These are phyloP conservation scores for Rhynchosporium agropyri DNA, from an alignment of 2,329 filamentous ascomycete species.

Conservation along the genomic window DNA sequence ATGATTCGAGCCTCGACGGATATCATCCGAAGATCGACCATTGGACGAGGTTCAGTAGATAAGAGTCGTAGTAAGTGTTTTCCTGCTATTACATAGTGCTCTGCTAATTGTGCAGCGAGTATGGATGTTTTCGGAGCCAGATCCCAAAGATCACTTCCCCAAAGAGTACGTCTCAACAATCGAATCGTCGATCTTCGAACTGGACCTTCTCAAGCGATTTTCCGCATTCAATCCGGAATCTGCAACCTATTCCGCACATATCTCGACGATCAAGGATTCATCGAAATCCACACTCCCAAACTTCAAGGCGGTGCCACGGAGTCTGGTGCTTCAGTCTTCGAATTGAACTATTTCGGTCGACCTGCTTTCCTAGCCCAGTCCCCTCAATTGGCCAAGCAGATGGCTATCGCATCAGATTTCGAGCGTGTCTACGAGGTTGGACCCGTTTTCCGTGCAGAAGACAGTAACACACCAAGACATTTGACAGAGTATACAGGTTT, in stretches of 20 bases:
- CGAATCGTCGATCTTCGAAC: constrained; percentile 84
- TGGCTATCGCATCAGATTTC: constrained; percentile 88
- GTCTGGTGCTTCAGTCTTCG: constrained; percentile 88
- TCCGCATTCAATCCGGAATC: constrained; percentile 81
- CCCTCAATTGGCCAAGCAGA: constrained; percentile 90
- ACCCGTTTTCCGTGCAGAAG: constrained; percentile 89
- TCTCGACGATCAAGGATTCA: constrained; percentile 75
- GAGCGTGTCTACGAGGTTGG: constrained; percentile 87
- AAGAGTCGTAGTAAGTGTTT: constrained; percentile 30
- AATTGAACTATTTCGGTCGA: constrained; percentile 87
- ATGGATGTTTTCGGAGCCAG: constrained; percentile 29
- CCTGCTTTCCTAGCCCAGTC: constrained; percentile 88
- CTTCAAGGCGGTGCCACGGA: constrained; percentile 88
- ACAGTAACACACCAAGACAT: constrained; percentile 93
- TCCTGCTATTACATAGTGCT: neutral
- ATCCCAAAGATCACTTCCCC: constrained; percentile 37
- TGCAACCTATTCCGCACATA: constrained; percentile 77
- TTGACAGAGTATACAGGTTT: constrained; percentile 93
- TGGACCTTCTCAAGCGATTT: constrained; percentile 83
- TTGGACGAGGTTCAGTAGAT: constrained; percentile 15
- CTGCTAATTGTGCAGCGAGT: constrained; percentile 30
- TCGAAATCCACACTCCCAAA: constrained; percentile 94
- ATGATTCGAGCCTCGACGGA: constrained; percentile 18
- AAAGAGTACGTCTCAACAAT: constrained; percentile 68
- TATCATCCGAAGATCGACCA: constrained; percentile 7